Evolutionary conservation across 2,329 filamentous ascomycete genomes (phyloP).

Genomic region (Aspergillus arachidicola): DNA sequence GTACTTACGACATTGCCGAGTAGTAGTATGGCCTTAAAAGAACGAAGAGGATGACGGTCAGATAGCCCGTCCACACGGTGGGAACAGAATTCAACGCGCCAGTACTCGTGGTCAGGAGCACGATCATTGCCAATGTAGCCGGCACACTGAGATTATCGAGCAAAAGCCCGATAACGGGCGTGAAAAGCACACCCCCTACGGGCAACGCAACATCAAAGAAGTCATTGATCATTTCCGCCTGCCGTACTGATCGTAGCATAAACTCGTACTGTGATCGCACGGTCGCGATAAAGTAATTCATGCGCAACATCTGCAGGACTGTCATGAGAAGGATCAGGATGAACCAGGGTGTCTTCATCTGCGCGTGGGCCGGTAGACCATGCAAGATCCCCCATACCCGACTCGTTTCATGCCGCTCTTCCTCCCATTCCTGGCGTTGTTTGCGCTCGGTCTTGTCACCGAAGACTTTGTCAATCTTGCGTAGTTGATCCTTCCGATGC

Average conservation of each 20-base stretch:
- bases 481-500: constrained; percentile 63
- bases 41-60: constrained; percentile 80
- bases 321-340: constrained; percentile 83
- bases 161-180: constrained; percentile 80
- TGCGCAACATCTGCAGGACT: constrained; percentile 72
- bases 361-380: constrained; percentile 66
- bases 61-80: constrained; percentile 64
- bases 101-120: constrained; percentile 71
- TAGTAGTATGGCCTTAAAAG: constrained; percentile 89
- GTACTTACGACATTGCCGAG: constrained; percentile 71
- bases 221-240: constrained; percentile 72
- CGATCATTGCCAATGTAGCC: constrained; percentile 69
- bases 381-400: constrained; percentile 88
- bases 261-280: constrained; percentile 80
- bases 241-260: constrained; percentile 64
- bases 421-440: constrained; percentile 63
- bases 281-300: constrained; percentile 89
- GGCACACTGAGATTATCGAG: constrained; percentile 78
- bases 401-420: constrained; percentile 68
- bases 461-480: constrained; percentile 70
- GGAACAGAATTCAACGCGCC: constrained; percentile 77
- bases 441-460: constrained; percentile 64
- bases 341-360: constrained; percentile 82
- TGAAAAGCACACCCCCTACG: constrained; percentile 75
- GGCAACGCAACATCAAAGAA: constrained; percentile 85